Evolutionary conservation across 108 stramenopile species (phyloP), one percentile per base, ranked within the genome.

Genomic region (Cyclotella choctawhatcheeana): DNA sequence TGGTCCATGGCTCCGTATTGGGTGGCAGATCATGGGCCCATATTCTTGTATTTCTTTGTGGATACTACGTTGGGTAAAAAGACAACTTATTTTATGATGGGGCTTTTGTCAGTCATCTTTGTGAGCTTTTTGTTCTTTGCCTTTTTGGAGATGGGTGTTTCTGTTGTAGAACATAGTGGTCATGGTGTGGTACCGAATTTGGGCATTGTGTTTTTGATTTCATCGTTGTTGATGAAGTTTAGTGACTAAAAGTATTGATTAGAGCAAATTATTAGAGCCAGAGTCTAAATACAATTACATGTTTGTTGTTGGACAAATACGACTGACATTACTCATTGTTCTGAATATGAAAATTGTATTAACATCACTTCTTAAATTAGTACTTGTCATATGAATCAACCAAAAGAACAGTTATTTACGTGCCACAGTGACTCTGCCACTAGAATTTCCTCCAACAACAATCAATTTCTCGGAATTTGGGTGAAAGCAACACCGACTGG

Each of bases 401-500:
- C 29, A 34, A 21, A 17, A 6, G 26, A 68, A 44, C 20, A 29
- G 0, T 32, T 26, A 16, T 76, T 83, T 88, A 30, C 91, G 86
- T 33, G 87, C 78, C 0, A 87, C 79, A 4, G 89, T 87, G 0
- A 95, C 67, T 27, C 92, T 78, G 3, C 94, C 94, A 45, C 87
- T 87, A 8, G 86, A 86, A 68, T 89, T 95, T 3, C 92, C 94
- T 14, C 92, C 94, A 14, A 90, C 69, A 7, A 91, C 52, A 21
- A 86, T 66, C 33, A 93, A 68, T 34, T 76, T 76, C 24, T 84
- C 73, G 17, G 81, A 37, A n/a, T 77, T 86, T 2, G 90, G 88
- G 73, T 95, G 94, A 66, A 93, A 95, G 61, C 90, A 89, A 33
- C 85, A 88, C 7, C 94, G 84, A 82, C 92, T 93, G 10, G 82